Percentiles rank a stretch among this genome's conserved stretches.
These are phyloP conservation scores for Pleurotus eryngii DNA, from an alignment of 768 basidiomycete species.

Conservation along the genomic window DNA sequence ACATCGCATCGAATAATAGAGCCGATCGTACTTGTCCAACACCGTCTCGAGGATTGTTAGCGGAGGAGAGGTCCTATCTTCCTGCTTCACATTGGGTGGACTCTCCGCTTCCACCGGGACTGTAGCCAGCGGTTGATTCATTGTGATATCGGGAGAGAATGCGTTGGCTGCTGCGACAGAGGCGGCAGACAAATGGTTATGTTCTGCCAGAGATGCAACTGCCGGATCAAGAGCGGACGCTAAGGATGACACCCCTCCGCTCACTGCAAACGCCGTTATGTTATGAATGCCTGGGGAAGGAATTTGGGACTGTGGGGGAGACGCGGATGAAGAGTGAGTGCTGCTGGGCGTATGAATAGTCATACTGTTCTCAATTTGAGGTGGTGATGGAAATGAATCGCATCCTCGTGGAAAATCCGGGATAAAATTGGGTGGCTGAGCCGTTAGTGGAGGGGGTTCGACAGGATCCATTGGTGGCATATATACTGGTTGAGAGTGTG, in stretches of 20 bases:
- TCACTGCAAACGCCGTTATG: conserved; percentile 33
- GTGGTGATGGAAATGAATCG: conserved; percentile 29
- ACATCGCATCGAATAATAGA: neutral
- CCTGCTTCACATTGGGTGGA: conserved; percentile 7
- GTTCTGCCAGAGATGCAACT: conserved; percentile 22
- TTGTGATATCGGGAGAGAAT: conserved; percentile 17
- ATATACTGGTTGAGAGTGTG: conserved; percentile 31
- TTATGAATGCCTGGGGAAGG: conserved; percentile 36
- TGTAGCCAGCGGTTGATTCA: conserved; percentile 9
- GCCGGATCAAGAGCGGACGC: conserved; percentile 42
- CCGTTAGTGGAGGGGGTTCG: conserved; percentile 20
- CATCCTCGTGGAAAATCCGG: conserved; percentile 33
- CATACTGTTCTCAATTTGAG: conserved; percentile 33
- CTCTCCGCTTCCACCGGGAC: conserved; percentile 23
- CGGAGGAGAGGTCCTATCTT: conserved; percentile 3
- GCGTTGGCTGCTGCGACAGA: conserved; percentile 28
- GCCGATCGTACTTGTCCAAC: conserved; percentile 2
- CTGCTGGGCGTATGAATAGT: conserved; percentile 34
- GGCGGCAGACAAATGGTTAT: conserved; percentile 23
- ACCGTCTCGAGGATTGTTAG: conserved; percentile 1
- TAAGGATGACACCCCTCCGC: conserved; percentile 37
- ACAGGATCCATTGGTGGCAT: conserved; percentile 34
- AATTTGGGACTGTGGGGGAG: conserved; percentile 32
- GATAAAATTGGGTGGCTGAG: conserved; percentile 34
- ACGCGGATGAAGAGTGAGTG: conserved; percentile 28